Evolutionary conservation across 2,329 filamentous ascomycete species (phyloP), one percentile per base, ranked within the genome.

Genomic region (Sarocladium oryzae): DNA sequence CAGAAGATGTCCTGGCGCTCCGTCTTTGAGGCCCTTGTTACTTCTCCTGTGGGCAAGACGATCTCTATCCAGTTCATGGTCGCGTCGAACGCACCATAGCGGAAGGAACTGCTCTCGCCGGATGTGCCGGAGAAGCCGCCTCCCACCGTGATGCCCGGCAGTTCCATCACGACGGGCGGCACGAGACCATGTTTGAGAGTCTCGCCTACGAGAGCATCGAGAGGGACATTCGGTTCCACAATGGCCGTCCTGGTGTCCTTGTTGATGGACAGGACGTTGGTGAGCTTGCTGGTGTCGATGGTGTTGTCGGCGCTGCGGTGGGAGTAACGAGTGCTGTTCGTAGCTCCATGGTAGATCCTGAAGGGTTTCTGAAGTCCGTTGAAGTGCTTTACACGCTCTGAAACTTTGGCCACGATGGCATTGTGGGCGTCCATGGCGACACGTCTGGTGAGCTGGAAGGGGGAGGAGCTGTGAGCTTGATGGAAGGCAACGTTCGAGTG

Each of bases 341-440:
- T 89, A 0, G 84, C 82, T 54, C 87, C 87, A 67, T 90, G 86
- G 58, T 82, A 86, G 61, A 90, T 84, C n/a, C 85, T 77, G 66
- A 88, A 90, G 2, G 84, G 78, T 61, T 71, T 64, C 53, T 69
- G 64, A 7, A 58, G 62, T 2, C 65, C 60, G 50, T 73, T 62
- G 56, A 79, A 78, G 4, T 69, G 60, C 53, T 65, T 64, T 28
- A 79, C 67, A 20, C 70, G 66, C 28, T 63, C 59, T 0, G 75
- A 67, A 43, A 79, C 69, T 50, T 61, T 58, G 16, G 62, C 55
- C n/a, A 79, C 74, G 8, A 69, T 66, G 2, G 61, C 58, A 20
- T 73, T 60, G 59, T 79, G 77, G 18, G 66, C 63, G 20, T 77
- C 73, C 73, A 67, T 68, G 33, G 50, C 51, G 11, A 41, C n/a